phyloP scores from a whole-genome alignment of 2,329 filamentous ascomycete genomes.

The Myrmaecium sp. region DNA sequence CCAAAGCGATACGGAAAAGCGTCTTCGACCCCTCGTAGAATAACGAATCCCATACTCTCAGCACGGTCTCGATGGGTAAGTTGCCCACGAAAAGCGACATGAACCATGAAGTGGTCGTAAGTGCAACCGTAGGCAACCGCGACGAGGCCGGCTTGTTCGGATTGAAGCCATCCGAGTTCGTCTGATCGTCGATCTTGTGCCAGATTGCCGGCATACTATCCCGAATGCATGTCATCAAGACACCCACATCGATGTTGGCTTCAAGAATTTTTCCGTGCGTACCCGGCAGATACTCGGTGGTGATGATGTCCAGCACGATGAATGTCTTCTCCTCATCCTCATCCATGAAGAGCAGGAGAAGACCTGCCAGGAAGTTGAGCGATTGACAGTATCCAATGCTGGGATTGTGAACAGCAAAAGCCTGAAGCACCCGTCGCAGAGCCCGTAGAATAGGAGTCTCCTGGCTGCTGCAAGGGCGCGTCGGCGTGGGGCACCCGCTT shows the following conservation, averaged over 20 bases:
- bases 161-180: slow-evolving; percentile 32
- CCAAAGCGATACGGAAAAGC: slow-evolving; percentile 76
- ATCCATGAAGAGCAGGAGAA: slow-evolving; percentile 70
- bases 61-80: slow-evolving; percentile 74
- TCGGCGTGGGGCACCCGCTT: too few relatives aligned
- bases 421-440: slow-evolving; percentile 69
- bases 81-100: slow-evolving; percentile 95
- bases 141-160: slow-evolving; percentile 18
- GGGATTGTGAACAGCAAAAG: slow-evolving; percentile 82
- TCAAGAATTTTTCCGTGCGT: slow-evolving; percentile 85
- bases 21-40: slow-evolving; percentile 93
- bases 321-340: slow-evolving; percentile 80
- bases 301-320: slow-evolving; percentile 85
- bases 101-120: slow-evolving; percentile 92
- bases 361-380: slow-evolving; percentile 82
- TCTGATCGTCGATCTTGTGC: slow-evolving; percentile 74
- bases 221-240: slow-evolving; percentile 73
- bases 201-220: slow-evolving; percentile 72
- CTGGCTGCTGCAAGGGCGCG: slow-evolving; percentile 10
- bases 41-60: slow-evolving; percentile 89
- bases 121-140: slow-evolving; percentile 69
- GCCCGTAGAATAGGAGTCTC: slow-evolving; percentile 70
- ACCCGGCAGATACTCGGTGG: slow-evolving; percentile 70
- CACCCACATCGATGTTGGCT: slow-evolving; percentile 84
- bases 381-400: slow-evolving; percentile 91